A percentile compares a stretch with the other conserved stretches of the same genome.
phyloP scores from a whole-genome alignment of 2,329 filamentous ascomycete species.

The Diatrype stigma region DNA sequence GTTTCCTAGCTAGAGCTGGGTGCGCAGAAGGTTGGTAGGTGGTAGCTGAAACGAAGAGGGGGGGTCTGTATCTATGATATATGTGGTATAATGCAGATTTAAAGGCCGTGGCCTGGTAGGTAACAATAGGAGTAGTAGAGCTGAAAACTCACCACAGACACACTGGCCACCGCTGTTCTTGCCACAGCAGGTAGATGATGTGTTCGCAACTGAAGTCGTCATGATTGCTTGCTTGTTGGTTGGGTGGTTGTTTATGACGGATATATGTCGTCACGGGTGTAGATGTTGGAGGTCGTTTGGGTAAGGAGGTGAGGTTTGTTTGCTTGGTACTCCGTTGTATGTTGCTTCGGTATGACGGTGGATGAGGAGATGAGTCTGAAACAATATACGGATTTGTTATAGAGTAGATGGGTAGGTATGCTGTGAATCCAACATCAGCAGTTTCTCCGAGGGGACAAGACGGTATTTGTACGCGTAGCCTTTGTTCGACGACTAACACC shows the following conservation, averaged over 20 bases:
- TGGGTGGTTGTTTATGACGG: not conserved
- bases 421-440: not conserved
- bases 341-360: too few relatives aligned
- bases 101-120: too few relatives aligned
- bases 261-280: not conserved
- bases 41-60: too few relatives aligned
- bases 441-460: not conserved
- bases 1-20: too few relatives aligned
- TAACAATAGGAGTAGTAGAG: constrained; percentile 4
- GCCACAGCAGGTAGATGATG: constrained; percentile 52
- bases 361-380: not conserved
- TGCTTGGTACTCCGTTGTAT: not conserved
- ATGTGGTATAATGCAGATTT: too few relatives aligned
- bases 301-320: not conserved
- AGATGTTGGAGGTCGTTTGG: not conserved
- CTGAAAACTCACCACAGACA: constrained; percentile 51
- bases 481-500: not conserved
- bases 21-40: too few relatives aligned
- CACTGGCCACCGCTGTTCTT: constrained; percentile 46
- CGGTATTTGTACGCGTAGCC: constrained; percentile 6
- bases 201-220: constrained; percentile 28
- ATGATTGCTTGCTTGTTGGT: constrained; percentile 21
- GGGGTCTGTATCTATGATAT: too few relatives aligned
- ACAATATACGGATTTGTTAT: not conserved
- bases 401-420: not conserved